phyloP scores from a whole-genome alignment of 108 stramenopile species.

The Bacterosira constricta region DNA sequence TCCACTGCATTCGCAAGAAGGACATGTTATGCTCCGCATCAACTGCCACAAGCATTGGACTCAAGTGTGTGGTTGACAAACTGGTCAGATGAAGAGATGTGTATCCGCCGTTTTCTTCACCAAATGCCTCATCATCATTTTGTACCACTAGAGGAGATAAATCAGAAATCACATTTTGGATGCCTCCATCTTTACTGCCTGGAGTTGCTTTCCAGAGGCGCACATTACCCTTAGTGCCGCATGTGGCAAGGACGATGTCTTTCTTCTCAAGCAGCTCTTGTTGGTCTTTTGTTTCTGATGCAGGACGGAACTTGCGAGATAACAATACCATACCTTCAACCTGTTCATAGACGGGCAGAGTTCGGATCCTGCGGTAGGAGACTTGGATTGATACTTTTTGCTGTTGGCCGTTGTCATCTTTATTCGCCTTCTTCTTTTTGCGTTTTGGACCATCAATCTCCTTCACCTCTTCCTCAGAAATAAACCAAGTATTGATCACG shows the following conservation, averaged over 20 bases:
- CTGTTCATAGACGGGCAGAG: conserved; percentile 83
- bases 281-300: conserved; percentile 30
- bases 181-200: conserved; percentile 9
- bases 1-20: conserved; percentile 62
- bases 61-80: conserved; percentile 26
- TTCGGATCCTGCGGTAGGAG: conserved; percentile 69
- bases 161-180: conserved; percentile 47
- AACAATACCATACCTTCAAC: conserved; percentile 79
- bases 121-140: conserved; percentile 61
- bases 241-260: conserved; percentile 63
- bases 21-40: conserved; percentile 92
- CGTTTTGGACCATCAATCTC: conserved; percentile 21
- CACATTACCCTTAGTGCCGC: conserved; percentile 78
- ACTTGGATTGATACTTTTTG: conserved; percentile 37
- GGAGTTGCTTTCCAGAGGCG: conserved; percentile 68
- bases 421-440: conserved; percentile 43
- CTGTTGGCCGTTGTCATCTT: conserved; percentile 22
- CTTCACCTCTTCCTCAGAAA: conserved; percentile 64
- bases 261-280: conserved; percentile 45
- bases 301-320: conserved; percentile 41
- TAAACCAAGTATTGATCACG: conserved; percentile 88
- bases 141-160: conserved; percentile 58
- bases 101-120: conserved; percentile 81
- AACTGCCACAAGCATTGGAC: conserved; percentile 72
- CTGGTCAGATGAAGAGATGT: conserved; percentile 49